Conservation (phyloP, 2,329 filamentous ascomycete species). For the Scytalidium sp. region DNA sequence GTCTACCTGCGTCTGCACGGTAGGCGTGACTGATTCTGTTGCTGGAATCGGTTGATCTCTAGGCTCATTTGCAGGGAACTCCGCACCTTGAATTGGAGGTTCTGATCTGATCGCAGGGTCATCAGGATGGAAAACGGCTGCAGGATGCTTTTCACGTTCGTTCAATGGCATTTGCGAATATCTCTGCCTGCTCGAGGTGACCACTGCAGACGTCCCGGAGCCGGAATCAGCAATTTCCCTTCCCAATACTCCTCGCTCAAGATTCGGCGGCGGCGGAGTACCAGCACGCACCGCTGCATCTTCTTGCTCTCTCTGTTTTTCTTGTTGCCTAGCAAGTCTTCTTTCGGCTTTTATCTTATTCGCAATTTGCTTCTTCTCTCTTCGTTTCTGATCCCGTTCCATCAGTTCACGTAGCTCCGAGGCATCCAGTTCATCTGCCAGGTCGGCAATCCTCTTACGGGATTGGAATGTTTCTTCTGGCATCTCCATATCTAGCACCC, state of each 20-base stretch:
- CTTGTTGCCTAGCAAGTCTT: constrained; percentile 62
- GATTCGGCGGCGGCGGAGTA: constrained; percentile 50
- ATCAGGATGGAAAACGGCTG: constrained; percentile 8
- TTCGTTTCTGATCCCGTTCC: constrained; percentile 81
- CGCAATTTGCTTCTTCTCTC: constrained; percentile 67
- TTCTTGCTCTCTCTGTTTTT: constrained; percentile 60
- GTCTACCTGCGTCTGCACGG: no score
- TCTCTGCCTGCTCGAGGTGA: constrained; percentile 55
- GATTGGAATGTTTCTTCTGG: constrained; percentile 59
- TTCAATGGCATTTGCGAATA: constrained; percentile 34
- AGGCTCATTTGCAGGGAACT: constrained; percentile 10
- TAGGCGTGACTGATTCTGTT: constrained; percentile 31
- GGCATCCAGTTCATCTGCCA: constrained; percentile 84
- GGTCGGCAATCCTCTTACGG: constrained; percentile 61
- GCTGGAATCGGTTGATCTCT: constrained; percentile 27
- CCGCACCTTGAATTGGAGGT: neutral
- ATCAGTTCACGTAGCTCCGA: constrained; percentile 82
- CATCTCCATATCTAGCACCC: constrained; percentile 50
- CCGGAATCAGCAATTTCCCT: constrained; percentile 56
- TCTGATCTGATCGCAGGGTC: neutral
- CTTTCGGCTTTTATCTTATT: constrained; percentile 67
- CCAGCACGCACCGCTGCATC: constrained; percentile 50
- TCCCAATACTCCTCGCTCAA: constrained; percentile 59
- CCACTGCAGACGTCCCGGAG: constrained; percentile 51
- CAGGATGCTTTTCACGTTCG: constrained; percentile 27